These are phyloP conservation scores for Paraconiothyrium sp. DNA, from an alignment of 2,329 filamentous ascomycete genomes.

Conservation along the genomic window DNA sequence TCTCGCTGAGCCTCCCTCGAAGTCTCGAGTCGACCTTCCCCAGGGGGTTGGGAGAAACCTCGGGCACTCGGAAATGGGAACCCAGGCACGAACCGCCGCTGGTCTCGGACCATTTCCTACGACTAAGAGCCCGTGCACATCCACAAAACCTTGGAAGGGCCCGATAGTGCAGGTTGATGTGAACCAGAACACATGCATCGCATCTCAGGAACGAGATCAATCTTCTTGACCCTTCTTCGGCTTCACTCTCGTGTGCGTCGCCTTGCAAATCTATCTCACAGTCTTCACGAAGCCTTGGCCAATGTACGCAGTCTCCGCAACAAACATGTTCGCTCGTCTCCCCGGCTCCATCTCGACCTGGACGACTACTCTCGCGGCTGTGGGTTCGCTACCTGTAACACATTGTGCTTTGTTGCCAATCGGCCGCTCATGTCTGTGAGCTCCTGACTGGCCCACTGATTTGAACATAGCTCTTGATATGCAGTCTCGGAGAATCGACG, in stretches of 20 bases:
- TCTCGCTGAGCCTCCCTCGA: background rate
- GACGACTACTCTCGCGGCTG: too few relatives aligned
- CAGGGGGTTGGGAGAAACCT: background rate
- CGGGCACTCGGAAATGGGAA: background rate
- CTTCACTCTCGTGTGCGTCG: too few relatives aligned
- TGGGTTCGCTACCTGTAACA: too few relatives aligned
- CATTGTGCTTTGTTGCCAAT: too few relatives aligned
- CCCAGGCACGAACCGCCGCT: background rate
- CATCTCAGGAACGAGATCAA: background rate
- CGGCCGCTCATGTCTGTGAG: background rate
- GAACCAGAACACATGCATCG: background rate
- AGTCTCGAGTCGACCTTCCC: background rate
- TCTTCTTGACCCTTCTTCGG: too few relatives aligned
- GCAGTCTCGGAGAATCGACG: background rate
- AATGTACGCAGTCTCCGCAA: too few relatives aligned
- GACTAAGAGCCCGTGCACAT: constrained; percentile 1
- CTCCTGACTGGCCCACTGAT: background rate
- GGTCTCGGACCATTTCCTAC: background rate
- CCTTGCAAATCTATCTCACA: too few relatives aligned
- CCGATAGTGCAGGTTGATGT: too few relatives aligned
- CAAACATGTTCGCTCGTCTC: too few relatives aligned
- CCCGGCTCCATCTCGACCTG: too few relatives aligned
- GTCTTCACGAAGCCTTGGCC: too few relatives aligned
- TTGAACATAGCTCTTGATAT: background rate
- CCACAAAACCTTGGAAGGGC: background rate